A percentile compares a stretch with the other conserved stretches of the same genome.
Conservation (phyloP, 306 rosid species). For the Rosa rugosa region DNA sequence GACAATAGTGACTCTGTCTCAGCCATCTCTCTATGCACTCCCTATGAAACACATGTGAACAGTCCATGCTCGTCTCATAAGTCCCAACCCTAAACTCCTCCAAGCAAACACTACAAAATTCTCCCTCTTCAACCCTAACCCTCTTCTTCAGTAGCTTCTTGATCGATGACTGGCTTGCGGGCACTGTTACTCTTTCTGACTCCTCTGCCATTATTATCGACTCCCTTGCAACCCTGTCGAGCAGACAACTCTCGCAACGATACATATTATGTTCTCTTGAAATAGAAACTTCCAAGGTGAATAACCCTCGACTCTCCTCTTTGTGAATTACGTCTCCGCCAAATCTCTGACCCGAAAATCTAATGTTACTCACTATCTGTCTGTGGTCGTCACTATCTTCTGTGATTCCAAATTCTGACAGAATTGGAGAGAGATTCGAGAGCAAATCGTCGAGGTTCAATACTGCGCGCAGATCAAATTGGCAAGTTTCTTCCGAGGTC, state of each 20-base stretch:
- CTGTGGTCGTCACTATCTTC: neutral
- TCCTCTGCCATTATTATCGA: neutral
- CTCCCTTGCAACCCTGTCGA: neutral
- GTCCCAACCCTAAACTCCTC: neutral
- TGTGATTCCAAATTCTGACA: neutral
- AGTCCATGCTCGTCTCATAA: neutral
- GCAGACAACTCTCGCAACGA: neutral
- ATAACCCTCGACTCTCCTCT: neutral
- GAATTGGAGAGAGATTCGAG: neutral
- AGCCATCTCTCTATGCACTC: neutral
- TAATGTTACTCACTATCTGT: neutral
- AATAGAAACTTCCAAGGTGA: neutral
- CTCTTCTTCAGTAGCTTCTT: neutral
- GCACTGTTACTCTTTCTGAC: neutral
- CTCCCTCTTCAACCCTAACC: slow-evolving; percentile 7
- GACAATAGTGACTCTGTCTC: neutral
- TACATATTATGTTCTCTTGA: neutral
- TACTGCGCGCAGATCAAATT: neutral
- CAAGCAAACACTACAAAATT: neutral
- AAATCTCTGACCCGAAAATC: neutral
- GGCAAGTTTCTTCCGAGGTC: neutral
- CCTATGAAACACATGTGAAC: neutral
- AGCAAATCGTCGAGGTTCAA: neutral
- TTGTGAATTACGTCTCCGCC: neutral
- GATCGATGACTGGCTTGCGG: neutral